phyloP scores from a whole-genome alignment of 768 basidiomycete species.

The Solioccasus polychromus region DNA sequence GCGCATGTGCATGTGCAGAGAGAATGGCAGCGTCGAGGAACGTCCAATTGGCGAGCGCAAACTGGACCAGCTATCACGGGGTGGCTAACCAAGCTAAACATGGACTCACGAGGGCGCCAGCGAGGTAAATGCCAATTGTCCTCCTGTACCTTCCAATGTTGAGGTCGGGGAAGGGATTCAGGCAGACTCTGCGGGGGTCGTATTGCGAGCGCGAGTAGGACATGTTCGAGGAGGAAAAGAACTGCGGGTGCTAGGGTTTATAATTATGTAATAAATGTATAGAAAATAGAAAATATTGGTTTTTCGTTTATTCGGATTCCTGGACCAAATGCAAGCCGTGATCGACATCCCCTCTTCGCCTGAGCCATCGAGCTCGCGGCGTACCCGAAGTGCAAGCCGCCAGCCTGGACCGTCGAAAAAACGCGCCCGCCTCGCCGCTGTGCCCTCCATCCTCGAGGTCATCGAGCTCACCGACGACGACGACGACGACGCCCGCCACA shows the following conservation, averaged over 20 bases:
- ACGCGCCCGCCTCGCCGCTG: constrained; percentile 5
- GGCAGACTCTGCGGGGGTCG: constrained; percentile 83
- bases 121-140: constrained; percentile 84
- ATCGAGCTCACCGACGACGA: constrained; percentile 57
- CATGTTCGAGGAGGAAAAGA: constrained; percentile 4
- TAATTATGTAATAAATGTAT: constrained; percentile 19
- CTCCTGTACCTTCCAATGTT: constrained; percentile 75
- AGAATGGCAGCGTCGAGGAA: constrained; percentile 92
- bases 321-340: constrained; percentile 21
- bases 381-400: constrained; percentile 18
- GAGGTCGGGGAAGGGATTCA: constrained; percentile 81
- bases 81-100: background rate
- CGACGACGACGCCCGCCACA: constrained; percentile 28
- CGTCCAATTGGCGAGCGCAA: constrained; percentile 92
- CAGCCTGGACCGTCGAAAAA: constrained; percentile 21
- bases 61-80: constrained; percentile 43
- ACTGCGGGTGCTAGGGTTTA: background rate
- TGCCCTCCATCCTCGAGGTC: constrained; percentile 25
- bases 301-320: background rate
- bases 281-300: background rate
- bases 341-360: constrained; percentile 28
- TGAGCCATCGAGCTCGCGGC: constrained; percentile 12
- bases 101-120: constrained; percentile 81
- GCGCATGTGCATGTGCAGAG: constrained; percentile 80
- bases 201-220: constrained; percentile 71